Evolutionary conservation across 2,329 filamentous ascomycete genomes (phyloP).

Genomic region (Ophiostoma australiae): DNA sequence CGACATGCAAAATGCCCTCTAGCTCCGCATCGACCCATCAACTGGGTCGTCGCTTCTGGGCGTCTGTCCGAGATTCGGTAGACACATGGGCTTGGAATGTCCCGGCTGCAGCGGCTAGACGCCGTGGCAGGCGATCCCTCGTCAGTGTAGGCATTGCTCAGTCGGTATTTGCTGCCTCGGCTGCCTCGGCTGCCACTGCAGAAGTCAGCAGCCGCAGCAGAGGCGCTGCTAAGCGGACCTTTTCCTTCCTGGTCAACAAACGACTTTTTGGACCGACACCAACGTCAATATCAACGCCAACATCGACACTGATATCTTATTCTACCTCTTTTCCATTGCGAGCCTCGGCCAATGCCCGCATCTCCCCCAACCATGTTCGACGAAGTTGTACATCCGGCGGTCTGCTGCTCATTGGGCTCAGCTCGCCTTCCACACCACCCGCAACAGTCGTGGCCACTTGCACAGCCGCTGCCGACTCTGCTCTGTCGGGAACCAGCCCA

Average conservation of each 20-base stretch:
- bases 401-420: slow-evolving; percentile 47
- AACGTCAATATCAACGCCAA: neutral
- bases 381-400: slow-evolving; percentile 53
- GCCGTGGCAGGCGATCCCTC: slow-evolving; percentile 23
- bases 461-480: slow-evolving; percentile 38
- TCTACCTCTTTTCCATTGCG: neutral
- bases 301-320: neutral
- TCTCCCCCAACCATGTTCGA: slow-evolving; percentile 40
- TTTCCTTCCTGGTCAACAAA: slow-evolving; percentile 19
- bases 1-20: slow-evolving; percentile 34
- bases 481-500: slow-evolving; percentile 29
- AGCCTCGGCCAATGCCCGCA: slow-evolving; percentile 26
- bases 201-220: slow-evolving; percentile 15
- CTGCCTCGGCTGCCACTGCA: slow-evolving; percentile 17
- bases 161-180: slow-evolving; percentile 14
- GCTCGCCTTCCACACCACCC: slow-evolving; percentile 38
- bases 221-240: slow-evolving; percentile 10
- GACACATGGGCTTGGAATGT: slow-evolving; percentile 28
- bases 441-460: slow-evolving; percentile 40
- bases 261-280: slow-evolving; percentile 18
- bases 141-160: slow-evolving; percentile 22
- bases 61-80: slow-evolving; percentile 33
- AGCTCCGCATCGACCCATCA: slow-evolving; percentile 35
- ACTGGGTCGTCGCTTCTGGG: slow-evolving; percentile 36
- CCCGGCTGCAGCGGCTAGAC: slow-evolving; percentile 21